Percentiles rank a stretch among this genome's conserved stretches.
Conservation (phyloP, 2,329 filamentous ascomycete genomes). For the Chrysoporthe cubensis region DNA sequence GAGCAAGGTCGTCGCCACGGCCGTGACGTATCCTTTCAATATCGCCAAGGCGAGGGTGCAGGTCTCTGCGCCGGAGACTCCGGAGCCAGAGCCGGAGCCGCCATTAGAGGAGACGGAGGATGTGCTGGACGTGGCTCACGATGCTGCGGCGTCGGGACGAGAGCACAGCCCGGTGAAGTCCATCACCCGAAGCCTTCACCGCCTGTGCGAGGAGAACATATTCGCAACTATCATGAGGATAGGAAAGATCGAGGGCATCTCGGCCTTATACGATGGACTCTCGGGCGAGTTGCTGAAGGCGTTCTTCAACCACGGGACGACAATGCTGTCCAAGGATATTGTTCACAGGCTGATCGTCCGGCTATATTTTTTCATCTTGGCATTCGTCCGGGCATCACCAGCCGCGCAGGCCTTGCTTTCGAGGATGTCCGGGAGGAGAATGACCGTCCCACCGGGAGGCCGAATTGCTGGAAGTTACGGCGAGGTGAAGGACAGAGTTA, state of each 20-base stretch:
- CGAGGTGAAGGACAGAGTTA: conserved; percentile 22
- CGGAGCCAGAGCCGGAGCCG: conserved; percentile 35
- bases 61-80: conserved; percentile 48
- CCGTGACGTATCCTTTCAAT: conserved; percentile 82
- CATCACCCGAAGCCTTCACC: conserved; percentile 33
- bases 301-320: conserved; percentile 84
- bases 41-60: conserved; percentile 83
- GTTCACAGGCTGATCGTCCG: conserved; percentile 74
- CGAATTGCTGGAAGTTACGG: conserved; percentile 13
- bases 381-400: conserved; percentile 47
- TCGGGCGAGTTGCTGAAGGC: conserved; percentile 78
- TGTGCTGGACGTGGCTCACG: background rate
- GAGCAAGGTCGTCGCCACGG: conserved; percentile 77
- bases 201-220: conserved; percentile 53
- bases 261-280: conserved; percentile 76
- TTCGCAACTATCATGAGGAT: conserved; percentile 65
- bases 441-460: background rate
- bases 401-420: conserved; percentile 43
- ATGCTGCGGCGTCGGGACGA: conserved; percentile 33
- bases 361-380: conserved; percentile 69
- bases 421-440: conserved; percentile 17
- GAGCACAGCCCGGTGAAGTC: conserved; percentile 34
- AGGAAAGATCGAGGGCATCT: conserved; percentile 65
- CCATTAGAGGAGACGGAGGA: conserved; percentile 33
- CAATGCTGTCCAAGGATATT: conserved; percentile 83